Base-by-base conservation (phyloP, 2,329 filamentous ascomycete species). In the Trichoderma afroharzianum region DNA sequence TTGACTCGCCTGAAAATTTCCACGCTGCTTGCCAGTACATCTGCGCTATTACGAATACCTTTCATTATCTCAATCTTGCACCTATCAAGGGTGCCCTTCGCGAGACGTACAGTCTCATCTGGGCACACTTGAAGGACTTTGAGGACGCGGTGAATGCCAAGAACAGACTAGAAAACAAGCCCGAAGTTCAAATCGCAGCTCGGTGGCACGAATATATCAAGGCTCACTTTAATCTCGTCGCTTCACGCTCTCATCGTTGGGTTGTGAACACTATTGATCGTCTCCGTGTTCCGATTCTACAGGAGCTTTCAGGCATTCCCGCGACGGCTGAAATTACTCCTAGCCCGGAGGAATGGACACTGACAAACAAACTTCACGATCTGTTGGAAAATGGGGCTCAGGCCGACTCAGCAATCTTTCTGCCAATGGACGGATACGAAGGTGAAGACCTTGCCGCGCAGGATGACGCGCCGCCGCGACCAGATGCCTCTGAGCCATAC, bases 401-500 rank as follows among this genome's bases (percentile, higher is more conserved):
- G 0, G 76, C 78, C 0, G 77, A 79, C 36, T 77, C 66, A 11
- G 72, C 50, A 5, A 77, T 79, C 4, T 76, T 76, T 33, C 30
- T 79, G 12, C 76, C 78, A 4, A 77, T 74, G 15, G 77, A 79
- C n/a, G 78, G 78, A 0, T 79, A 79, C 26, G 74, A 75, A 14
- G 78, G 78, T 14, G 73, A 74, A 3, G 66, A 7, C 6, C 63
- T 76, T 0, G 63, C 72, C 0, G 55, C 72, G 0, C 72, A 77
- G 50, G 74, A 76, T 3, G 28, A 67, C 6, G 66, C 70, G 4
- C 30, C 53, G n/a, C 39, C 43, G 12, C 62, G 39, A 3, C 57
- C 63, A 15, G 70, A 68, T 15, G 39, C 62, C n/a, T 30, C 43
- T 3, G 63, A 71, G 36, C 70, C 63, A 0, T 73, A 73, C 8